phyloP scores from a whole-genome alignment of 73 alveolate genomes.

The Blepharisma japonicum region DNA sequence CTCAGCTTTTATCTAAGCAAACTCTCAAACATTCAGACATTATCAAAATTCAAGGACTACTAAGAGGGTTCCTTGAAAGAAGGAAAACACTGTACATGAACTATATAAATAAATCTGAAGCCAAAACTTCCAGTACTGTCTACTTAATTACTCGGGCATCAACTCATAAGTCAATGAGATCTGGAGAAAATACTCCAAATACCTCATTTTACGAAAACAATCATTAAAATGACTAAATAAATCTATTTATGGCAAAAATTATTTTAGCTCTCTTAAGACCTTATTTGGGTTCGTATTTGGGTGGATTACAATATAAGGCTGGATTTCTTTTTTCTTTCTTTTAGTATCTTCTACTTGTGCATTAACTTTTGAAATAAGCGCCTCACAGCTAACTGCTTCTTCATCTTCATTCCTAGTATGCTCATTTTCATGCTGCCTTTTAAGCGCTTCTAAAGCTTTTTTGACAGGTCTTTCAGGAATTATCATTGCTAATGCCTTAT shows the following conservation, averaged over 20 bases:
- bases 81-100: no score
- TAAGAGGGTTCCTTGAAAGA: no score
- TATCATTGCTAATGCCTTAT: background rate
- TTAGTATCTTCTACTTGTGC: conserved; percentile 1
- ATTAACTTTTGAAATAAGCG: background rate
- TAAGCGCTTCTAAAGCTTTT: background rate
- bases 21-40: no score
- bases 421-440: background rate
- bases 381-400: background rate
- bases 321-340: background rate
- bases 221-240: background rate
- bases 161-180: no score
- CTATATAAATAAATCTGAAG: no score
- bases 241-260: background rate
- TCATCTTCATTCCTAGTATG: conserved; percentile 17
- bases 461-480: conserved; percentile 5
- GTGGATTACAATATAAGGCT: background rate
- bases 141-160: no score
- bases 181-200: background rate
- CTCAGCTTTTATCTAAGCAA: no score
- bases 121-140: no score
- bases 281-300: background rate
- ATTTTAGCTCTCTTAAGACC: background rate
- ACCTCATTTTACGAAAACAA: background rate
- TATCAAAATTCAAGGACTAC: no score